Conservation (phyloP, 1,139 yeast species). For the Ogataea hybrid region DNA sequence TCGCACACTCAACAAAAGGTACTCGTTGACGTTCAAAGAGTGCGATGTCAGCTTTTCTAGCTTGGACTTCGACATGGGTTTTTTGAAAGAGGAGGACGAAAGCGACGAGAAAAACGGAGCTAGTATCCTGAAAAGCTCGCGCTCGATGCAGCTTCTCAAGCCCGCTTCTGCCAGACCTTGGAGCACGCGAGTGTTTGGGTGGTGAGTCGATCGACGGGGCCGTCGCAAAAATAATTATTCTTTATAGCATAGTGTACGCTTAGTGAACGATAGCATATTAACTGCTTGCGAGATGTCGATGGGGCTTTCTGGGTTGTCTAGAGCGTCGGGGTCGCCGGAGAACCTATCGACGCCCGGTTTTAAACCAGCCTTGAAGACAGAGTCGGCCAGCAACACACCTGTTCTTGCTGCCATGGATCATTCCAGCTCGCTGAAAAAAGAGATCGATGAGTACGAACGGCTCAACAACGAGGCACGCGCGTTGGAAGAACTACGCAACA, state of each 20-base stretch:
- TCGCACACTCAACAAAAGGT: conserved; percentile 20
- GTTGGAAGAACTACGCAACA: conserved; percentile 18
- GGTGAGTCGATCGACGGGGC: conserved; percentile 14
- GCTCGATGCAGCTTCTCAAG: conserved; percentile 7
- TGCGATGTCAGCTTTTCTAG: conserved; percentile 17
- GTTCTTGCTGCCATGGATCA: conserved; percentile 5
- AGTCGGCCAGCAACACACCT: conserved; percentile 5
- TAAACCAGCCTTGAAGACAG: conserved; percentile 7
- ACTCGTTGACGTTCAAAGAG: conserved; percentile 27
- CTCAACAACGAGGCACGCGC: conserved; percentile 12
- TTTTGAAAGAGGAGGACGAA: conserved; percentile 14
- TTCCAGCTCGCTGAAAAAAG: conserved; percentile 7
- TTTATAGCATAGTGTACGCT: conserved; percentile 4
- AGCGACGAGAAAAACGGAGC: conserved; percentile 11
- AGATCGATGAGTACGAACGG: conserved; percentile 13
- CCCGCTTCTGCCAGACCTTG: conserved; percentile 4
- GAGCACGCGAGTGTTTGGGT: conserved; percentile 14
- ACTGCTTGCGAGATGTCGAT: background rate
- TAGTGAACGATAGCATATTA: background rate
- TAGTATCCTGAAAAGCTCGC: conserved; percentile 12
- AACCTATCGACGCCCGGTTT: conserved; percentile 5
- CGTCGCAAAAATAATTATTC: conserved; percentile 4
- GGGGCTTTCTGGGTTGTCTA: conserved; percentile 7
- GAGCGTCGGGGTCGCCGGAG: conserved; percentile 10
- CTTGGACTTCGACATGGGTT: conserved; percentile 14